Conservation (phyloP, 495 filamentous ascomycete species). For the Penicillium paxilli region DNA sequence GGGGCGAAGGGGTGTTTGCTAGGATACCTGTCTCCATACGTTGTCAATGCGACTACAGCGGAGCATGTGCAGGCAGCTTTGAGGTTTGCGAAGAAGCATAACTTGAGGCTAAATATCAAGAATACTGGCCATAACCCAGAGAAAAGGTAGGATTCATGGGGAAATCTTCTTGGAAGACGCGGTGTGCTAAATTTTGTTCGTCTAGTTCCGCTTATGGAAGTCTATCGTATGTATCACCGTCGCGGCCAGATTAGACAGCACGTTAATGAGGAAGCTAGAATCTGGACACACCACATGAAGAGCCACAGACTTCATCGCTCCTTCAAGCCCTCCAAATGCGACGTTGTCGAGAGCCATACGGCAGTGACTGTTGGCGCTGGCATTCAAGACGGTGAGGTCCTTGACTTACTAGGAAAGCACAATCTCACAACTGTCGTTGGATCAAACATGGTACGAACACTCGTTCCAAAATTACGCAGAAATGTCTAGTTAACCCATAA, state of each 20-base stretch:
- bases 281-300: not conserved
- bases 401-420: not conserved
- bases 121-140: slow-evolving; percentile 53
- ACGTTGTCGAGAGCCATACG: not conserved
- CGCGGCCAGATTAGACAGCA: not conserved
- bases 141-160: slow-evolving; percentile 41
- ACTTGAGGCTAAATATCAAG: slow-evolving; percentile 57
- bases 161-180: no score
- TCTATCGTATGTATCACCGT: not conserved
- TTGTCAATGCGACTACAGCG: slow-evolving; percentile 31
- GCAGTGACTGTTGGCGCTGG: not conserved
- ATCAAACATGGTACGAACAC: not conserved
- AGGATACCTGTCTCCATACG: slow-evolving; percentile 22
- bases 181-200: slow-evolving; percentile 28
- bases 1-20: slow-evolving; percentile 7
- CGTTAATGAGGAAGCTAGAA: not conserved
- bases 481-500: not conserved
- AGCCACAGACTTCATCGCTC: not conserved
- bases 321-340: not conserved
- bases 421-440: not conserved
- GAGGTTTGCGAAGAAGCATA: slow-evolving; percentile 50
- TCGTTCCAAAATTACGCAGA: not conserved
- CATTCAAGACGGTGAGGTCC: not conserved
- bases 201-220: slow-evolving; percentile 25
- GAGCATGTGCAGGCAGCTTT: slow-evolving; percentile 32